Evolutionary conservation across 768 basidiomycete genomes (phyloP), one percentile per base, ranked within the genome.

Genomic region (Rubroboletus pulcherrimus): DNA sequence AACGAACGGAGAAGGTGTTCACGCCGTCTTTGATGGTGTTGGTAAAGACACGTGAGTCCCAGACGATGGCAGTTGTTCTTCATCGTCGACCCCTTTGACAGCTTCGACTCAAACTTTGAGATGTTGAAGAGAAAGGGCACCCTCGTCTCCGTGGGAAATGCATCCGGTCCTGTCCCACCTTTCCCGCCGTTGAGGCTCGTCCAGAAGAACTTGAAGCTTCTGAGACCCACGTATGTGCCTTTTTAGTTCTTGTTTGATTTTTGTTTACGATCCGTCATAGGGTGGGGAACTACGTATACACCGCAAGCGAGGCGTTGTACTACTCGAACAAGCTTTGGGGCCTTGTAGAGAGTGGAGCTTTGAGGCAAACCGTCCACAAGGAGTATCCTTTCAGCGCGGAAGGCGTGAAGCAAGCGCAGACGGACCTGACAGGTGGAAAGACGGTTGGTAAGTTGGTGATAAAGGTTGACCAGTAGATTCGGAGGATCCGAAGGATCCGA

Each of bases 11-110:
- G 78, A 85, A 61, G 91, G 92, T 15, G 90, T 93, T 5, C 82
- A 96, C 58, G 95, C 84, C 15, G 81, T 93, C 24, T 96, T 88
- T 64, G 96, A 99, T 64, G 96, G 96, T 30, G 93, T 99, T n/a
- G 96, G 96, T 2, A 95, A 91, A 75, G 90, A 93, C 69, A 98
- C 94, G 82, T 95, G 73, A 55, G 89, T 77, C 21, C 35, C 15
- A 5, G 31, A 10, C 10, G 1, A 26, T 29, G 6, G 12, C 31
- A 30, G 39, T 24, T 53, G 11, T 37, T 54, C 42, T 49, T 30
- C 15, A 9, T 45, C 56, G 26, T 43, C 11, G 54, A 49, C 63
- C 41, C 24, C 15, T 54, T 51, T 39, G 26, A 14, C 61, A 90
- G 88, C 6, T 89, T 88, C 67, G 88, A 91, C 57, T 78, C 80